These are phyloP conservation scores for Cucumis hystrix DNA, from an alignment of 306 rosid genomes.

Conservation along the genomic window DNA sequence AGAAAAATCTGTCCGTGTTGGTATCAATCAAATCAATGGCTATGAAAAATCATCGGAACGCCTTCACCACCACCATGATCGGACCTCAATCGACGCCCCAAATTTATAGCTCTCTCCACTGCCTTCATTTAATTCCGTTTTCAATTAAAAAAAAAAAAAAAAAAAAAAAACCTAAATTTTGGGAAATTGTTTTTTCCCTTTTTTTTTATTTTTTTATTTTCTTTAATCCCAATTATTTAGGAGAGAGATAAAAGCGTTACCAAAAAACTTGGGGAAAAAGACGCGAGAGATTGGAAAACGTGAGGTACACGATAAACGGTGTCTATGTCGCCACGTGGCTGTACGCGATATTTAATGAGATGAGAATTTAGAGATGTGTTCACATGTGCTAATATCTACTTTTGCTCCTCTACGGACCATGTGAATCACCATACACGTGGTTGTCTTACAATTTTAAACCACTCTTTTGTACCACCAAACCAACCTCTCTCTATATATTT, in stretches of 20 bases:
- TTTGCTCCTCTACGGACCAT: not conserved
- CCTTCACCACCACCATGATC: not conserved
- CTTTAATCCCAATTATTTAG: not conserved
- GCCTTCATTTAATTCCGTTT: not conserved
- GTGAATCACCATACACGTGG: slow-evolving; percentile 27
- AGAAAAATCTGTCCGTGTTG: not conserved
- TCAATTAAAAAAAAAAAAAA: not conserved
- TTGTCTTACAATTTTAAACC: not conserved
- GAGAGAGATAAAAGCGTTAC: not conserved
- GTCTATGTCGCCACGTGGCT: not conserved
- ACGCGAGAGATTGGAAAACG: not conserved
- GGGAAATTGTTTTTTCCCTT: not conserved
- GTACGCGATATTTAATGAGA: not conserved
- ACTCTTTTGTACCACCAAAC: not conserved
- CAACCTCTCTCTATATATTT: too few relatives aligned
- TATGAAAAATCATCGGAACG: not conserved
- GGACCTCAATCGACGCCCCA: not conserved
- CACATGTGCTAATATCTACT: not conserved
- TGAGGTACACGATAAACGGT: not conserved
- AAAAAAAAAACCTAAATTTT: not conserved
- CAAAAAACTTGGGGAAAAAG: not conserved
- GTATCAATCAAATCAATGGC: not conserved
- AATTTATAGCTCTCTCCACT: not conserved
- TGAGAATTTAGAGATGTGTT: not conserved
- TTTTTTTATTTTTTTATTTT: not conserved